Evolutionary conservation across 805 yeast genomes (phyloP), one percentile per base, ranked within the genome.

Genomic region (Yarrowia keelungensis): DNA sequence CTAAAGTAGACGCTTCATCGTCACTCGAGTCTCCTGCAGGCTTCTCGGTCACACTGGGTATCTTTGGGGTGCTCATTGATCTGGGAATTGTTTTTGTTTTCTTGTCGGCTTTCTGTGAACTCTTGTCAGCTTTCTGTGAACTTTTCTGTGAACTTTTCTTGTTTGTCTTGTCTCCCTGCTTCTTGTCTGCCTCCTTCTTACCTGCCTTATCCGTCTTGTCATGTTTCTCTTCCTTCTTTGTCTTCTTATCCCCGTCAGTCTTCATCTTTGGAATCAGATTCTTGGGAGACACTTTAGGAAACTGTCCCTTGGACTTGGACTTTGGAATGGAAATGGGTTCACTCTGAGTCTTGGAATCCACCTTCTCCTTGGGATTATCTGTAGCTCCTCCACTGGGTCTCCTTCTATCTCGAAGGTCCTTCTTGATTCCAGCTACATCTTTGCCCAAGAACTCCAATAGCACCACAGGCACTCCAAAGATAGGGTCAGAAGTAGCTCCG

Each of bases 391-490:
- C 46, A 26, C 46, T 54, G 9, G 61, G n/a, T 32, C 62, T 5
- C n/a, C 62, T 16, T 42, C 62, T 22, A 7, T 56, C 47, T 11
- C 62, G 47, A 11, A 56, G 12, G 5, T 56, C 62, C 62, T 56
- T 56, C 62, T 42, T 56, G 5, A 56, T 56, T 2, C 47, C 38
- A 2, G 62, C 47, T 4, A 56, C 62, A 12, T 56, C 62, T n/a
- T 56, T 56, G 2, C 62, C 62, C 15, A 56, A 12, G 15, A 26
- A 56, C 62, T 56, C 62, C 15, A 56, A 35, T 3, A 56, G 38
- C n/a, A 56, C 62, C 15, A 56, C 62, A 10, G 62, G 62, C 8
- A 56, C 62, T 14, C 62, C 62, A 5, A 56, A 56, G 5, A 56
- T 56, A 10, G 62, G 62, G 12, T 56, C 62, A 5, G 46, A 41